These are phyloP conservation scores for Stylosanthes scabra DNA, from an alignment of 331 rosid genomes.

Conservation along the genomic window DNA sequence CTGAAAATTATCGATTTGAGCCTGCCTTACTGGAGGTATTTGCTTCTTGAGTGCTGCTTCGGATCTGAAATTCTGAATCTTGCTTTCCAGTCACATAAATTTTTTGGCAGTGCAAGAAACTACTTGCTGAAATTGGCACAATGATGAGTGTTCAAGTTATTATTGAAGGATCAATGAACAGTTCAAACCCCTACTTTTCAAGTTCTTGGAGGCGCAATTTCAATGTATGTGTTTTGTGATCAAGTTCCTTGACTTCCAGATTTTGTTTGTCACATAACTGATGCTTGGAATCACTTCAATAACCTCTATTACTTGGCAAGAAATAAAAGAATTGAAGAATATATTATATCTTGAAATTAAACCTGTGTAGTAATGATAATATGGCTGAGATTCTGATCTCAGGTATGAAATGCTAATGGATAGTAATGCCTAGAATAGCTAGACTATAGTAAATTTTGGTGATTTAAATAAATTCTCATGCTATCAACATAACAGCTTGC, in stretches of 20 bases:
- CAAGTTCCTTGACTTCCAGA: constrained; percentile 19
- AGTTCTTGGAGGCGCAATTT: constrained; percentile 96
- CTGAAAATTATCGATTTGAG: constrained; percentile 96
- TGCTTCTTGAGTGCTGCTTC: constrained; percentile 37
- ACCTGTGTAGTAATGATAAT: not conserved
- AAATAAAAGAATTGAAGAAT: constrained; percentile 5
- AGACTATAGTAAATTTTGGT: not conserved
- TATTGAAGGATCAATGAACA: constrained; percentile 97
- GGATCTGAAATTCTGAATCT: constrained; percentile 29
- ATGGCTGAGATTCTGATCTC: constrained; percentile 33
- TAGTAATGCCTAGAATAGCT: constrained; percentile 13
- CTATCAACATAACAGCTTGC: constrained; percentile 2
- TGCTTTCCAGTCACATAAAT: constrained; percentile 34
- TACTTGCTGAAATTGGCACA: constrained; percentile 78
- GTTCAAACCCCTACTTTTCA: constrained; percentile 92
- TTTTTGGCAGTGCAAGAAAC: constrained; percentile 66
- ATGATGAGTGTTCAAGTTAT: constrained; percentile 96
- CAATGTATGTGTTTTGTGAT: constrained; percentile 49
- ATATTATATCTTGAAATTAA: constrained; percentile 26
- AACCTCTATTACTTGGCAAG: constrained; percentile 16
- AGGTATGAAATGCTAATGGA: not conserved
- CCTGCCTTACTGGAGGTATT: constrained; percentile 87
- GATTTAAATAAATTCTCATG: constrained; percentile 10
- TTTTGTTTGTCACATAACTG: constrained; percentile 18
- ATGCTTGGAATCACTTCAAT: constrained; percentile 37